These are phyloP conservation scores for Lactifluus rugatus DNA, from an alignment of 768 basidiomycete species.

Conservation along the genomic window DNA sequence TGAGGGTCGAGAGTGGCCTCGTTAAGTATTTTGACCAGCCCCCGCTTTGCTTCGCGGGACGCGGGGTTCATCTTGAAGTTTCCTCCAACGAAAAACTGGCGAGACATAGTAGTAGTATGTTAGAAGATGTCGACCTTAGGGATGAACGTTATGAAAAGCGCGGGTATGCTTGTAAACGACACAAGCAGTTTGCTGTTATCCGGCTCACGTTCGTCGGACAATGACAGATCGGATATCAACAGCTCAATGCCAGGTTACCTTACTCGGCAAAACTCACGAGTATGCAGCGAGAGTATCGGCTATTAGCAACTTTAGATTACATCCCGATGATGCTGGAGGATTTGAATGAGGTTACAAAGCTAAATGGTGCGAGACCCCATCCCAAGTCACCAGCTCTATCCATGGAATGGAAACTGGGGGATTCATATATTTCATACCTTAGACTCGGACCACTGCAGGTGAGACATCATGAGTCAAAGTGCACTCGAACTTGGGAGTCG, in stretches of 20 bases:
- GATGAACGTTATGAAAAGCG: background rate
- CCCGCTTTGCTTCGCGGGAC: conserved; percentile 50
- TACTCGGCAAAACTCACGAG: background rate
- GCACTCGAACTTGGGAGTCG: background rate
- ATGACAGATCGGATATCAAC: conserved; percentile 2
- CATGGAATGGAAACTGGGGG: background rate
- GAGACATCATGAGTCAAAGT: no score
- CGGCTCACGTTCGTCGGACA: conserved; percentile 2
- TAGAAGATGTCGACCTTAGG: background rate
- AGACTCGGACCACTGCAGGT: no score
- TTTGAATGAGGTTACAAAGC: no score
- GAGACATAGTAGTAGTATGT: conserved; percentile 40
- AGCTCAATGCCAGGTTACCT: background rate
- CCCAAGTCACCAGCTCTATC: background rate
- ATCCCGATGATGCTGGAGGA: no score
- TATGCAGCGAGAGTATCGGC: background rate
- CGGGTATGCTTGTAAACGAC: background rate
- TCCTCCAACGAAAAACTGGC: conserved; percentile 89
- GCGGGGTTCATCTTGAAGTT: conserved; percentile 98
- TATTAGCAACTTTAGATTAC: background rate
- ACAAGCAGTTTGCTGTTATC: background rate
- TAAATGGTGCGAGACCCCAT: no score
- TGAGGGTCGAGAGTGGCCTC: conserved; percentile 64
- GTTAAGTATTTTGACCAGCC: conserved; percentile 65
- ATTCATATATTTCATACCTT: no score